Conservation (phyloP, 2,329 filamentous ascomycete genomes). For the Colletotrichum echinochloae region DNA sequence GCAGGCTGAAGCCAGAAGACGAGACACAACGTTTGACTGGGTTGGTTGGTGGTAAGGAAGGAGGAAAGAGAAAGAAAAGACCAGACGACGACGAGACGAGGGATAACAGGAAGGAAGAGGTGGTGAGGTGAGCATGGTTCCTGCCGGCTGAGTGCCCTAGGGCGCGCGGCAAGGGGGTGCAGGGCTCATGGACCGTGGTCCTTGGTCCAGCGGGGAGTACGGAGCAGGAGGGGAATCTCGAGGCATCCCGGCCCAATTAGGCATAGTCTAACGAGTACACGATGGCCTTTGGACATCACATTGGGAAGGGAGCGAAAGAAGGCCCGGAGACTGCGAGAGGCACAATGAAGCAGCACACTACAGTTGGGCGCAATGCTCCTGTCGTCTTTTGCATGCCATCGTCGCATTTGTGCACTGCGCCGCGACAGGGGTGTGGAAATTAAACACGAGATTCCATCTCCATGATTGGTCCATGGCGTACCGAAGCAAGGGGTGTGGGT, state of each 20-base stretch:
- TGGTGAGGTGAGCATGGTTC: slow-evolving; percentile 32
- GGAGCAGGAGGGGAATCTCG: background rate
- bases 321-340: slow-evolving; percentile 2
- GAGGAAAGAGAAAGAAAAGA: slow-evolving; percentile 32
- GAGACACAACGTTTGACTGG: slow-evolving; percentile 34
- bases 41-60: slow-evolving; percentile 32
- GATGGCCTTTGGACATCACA: slow-evolving; percentile 8
- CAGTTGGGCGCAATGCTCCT: slow-evolving; percentile 34
- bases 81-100: slow-evolving; percentile 30
- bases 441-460: slow-evolving; percentile 4
- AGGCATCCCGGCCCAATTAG: slow-evolving; percentile 9
- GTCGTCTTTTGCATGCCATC: slow-evolving; percentile 31
- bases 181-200: slow-evolving; percentile 18
- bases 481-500: slow-evolving; percentile 22
- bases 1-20: slow-evolving; percentile 39
- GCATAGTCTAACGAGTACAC: background rate
- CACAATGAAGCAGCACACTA: slow-evolving; percentile 7
- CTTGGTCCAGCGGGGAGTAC: slow-evolving; percentile 12
- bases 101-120: slow-evolving; percentile 35
- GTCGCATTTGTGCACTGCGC: slow-evolving; percentile 38
- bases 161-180: slow-evolving; percentile 40
- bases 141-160: slow-evolving; percentile 29
- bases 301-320: slow-evolving; percentile 1
- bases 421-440: slow-evolving; percentile 25
- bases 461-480: slow-evolving; percentile 26